Evolutionary conservation across 2,329 filamentous ascomycete species (phyloP).

Genomic region (Aspergillus aculeatinus): DNA sequence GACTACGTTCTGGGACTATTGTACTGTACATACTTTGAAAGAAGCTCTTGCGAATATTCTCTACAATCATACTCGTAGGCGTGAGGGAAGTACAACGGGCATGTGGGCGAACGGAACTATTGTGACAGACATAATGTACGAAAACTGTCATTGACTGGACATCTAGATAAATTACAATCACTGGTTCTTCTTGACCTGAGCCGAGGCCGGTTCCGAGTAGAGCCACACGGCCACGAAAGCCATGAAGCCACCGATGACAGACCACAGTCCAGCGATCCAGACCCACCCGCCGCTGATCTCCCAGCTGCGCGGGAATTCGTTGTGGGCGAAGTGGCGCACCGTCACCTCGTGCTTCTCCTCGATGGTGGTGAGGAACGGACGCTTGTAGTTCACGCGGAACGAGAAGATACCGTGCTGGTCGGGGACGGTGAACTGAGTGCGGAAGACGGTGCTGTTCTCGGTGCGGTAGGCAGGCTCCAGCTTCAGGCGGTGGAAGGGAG

Average conservation of each 20-base stretch:
- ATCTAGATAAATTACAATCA: slow-evolving; percentile 24
- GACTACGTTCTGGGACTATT: not conserved
- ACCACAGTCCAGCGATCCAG: slow-evolving; percentile 85
- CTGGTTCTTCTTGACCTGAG: slow-evolving; percentile 51
- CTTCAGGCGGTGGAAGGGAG: slow-evolving; percentile 87
- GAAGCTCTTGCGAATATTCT: not conserved
- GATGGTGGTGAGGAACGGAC: slow-evolving; percentile 82
- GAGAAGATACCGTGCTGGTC: slow-evolving; percentile 99
- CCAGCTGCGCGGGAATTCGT: slow-evolving; percentile 92
- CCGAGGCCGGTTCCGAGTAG: slow-evolving; percentile 61
- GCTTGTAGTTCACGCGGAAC: slow-evolving; percentile 96
- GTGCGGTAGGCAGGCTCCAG: slow-evolving; percentile 61
- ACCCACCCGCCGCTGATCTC: slow-evolving; percentile 89
- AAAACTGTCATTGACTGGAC: slow-evolving; percentile 7
- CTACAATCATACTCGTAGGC: slow-evolving; percentile 4
- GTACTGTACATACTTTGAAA: slow-evolving; percentile 4
- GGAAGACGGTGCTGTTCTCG: slow-evolving; percentile 70
- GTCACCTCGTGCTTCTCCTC: slow-evolving; percentile 96
- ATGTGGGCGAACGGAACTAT: not conserved
- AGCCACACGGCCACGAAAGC: slow-evolving; percentile 86
- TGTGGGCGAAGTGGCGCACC: slow-evolving; percentile 92
- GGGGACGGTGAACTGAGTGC: slow-evolving; percentile 74
- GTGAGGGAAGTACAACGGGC: not conserved
- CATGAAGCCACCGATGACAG: slow-evolving; percentile 80
- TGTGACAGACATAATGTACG: slow-evolving; percentile 1